Evolutionary conservation across 208 protist species (phyloP).

Genomic region (Strigomonas galati): DNA sequence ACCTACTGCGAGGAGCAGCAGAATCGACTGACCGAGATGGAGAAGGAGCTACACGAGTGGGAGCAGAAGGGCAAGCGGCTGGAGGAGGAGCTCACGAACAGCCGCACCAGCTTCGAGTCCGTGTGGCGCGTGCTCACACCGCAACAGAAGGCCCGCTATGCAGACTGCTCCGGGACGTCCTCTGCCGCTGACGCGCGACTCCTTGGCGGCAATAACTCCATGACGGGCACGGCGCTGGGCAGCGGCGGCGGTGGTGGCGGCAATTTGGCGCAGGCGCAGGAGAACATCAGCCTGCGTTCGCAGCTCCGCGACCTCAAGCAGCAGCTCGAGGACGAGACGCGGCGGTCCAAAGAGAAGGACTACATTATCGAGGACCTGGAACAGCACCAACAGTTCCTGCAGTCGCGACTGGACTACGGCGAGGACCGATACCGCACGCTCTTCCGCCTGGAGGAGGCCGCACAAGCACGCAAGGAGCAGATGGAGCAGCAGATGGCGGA

Average conservation of each 20-base stretch:
- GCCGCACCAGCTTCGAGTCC: slow-evolving; percentile 31
- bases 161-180: slow-evolving; percentile 5
- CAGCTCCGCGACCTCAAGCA: slow-evolving; percentile 24
- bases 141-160: slow-evolving; percentile 46
- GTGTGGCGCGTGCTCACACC: slow-evolving; percentile 44
- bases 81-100: slow-evolving; percentile 27
- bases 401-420: slow-evolving; percentile 23
- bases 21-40: slow-evolving; percentile 30
- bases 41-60: slow-evolving; percentile 40
- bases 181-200: too few relatives aligned
- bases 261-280: neutral
- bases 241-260: neutral
- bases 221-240: neutral
- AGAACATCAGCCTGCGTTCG: slow-evolving; percentile 17
- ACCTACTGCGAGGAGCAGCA: slow-evolving; percentile 36
- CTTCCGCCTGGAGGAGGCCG: slow-evolving; percentile 17
- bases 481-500: slow-evolving; percentile 16
- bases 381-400: slow-evolving; percentile 19
- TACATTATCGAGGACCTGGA: slow-evolving; percentile 22
- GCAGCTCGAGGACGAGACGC: slow-evolving; percentile 26
- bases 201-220: too few relatives aligned
- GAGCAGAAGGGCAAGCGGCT: slow-evolving; percentile 22
- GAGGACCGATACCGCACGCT: slow-evolving; percentile 17
- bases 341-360: slow-evolving; percentile 23
- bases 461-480: slow-evolving; percentile 16